Percentiles rank a stretch among this genome's conserved stretches.
Conservation (phyloP, 2,329 filamentous ascomycete species). For the Fusarium ambrosium region DNA sequence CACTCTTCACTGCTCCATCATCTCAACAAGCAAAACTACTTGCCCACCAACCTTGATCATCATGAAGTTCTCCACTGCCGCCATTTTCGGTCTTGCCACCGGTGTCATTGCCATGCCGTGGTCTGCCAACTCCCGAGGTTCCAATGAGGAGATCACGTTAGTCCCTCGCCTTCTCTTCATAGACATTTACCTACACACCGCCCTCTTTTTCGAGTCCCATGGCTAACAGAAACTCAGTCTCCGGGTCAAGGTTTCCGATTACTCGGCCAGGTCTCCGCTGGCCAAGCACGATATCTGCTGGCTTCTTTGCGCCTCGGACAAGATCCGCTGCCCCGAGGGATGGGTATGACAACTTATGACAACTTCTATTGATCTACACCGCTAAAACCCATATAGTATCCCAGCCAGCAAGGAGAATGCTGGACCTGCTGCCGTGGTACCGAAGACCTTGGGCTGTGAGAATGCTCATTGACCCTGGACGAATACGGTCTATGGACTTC, state of each 20-base stretch:
- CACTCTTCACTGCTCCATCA: neutral
- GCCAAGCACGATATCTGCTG: neutral
- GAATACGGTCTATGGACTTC: neutral
- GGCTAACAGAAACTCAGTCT: neutral
- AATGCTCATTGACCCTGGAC: neutral
- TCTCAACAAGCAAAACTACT: neutral
- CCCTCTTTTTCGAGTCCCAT: no score
- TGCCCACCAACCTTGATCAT: neutral
- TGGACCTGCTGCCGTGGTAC: constrained; percentile 15
- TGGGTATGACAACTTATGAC: neutral
- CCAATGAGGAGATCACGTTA: constrained; percentile 17
- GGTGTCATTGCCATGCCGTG: constrained; percentile 10
- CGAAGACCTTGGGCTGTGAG: neutral
- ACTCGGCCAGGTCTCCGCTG: neutral
- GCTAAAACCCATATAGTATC: neutral
- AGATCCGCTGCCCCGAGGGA: accelerated
- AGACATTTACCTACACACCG: no score
- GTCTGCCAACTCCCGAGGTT: neutral
- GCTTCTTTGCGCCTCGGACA: neutral
- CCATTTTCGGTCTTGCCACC: neutral
- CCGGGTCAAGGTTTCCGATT: constrained; percentile 14
- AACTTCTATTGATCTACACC: accelerated
- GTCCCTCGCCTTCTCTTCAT: neutral
- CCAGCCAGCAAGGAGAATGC: neutral
- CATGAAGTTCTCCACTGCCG: constrained; percentile 12